Percentiles rank a stretch among this genome's conserved stretches.
Conservation (phyloP, 768 basidiomycete genomes). For the Suillus occidentalis region DNA sequence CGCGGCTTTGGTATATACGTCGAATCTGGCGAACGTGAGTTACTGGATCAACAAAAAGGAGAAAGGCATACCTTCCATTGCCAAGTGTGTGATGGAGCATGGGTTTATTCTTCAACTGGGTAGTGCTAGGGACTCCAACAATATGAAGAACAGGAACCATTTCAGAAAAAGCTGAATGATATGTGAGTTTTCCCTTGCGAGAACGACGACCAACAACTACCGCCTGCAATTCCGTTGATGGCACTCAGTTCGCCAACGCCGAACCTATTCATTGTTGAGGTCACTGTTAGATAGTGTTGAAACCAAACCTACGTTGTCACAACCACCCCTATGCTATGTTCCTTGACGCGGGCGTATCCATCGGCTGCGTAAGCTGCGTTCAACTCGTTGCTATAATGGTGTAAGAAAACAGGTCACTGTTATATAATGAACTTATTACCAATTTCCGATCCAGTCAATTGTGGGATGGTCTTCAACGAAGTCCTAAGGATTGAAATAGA, state of each 20-base stretch:
- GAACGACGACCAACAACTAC: slow-evolving; percentile 28
- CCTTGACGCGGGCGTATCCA: slow-evolving; percentile 89
- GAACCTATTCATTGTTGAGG: slow-evolving; percentile 46
- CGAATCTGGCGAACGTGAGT: slow-evolving; percentile 49
- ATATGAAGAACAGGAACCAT: slow-evolving; percentile 90
- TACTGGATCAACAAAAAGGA: not conserved
- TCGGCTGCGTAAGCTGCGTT: slow-evolving; percentile 92
- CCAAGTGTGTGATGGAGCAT: slow-evolving; percentile 89
- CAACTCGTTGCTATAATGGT: slow-evolving; percentile 63
- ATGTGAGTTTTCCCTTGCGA: slow-evolving; percentile 4
- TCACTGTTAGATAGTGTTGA: slow-evolving; percentile 1
- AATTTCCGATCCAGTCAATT: slow-evolving; percentile 88
- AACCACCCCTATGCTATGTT: slow-evolving; percentile 67
- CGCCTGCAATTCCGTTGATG: slow-evolving; percentile 80
- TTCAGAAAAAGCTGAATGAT: slow-evolving; percentile 67
- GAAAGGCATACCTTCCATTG: slow-evolving; percentile 57
- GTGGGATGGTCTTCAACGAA: slow-evolving; percentile 75
- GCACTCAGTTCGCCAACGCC: slow-evolving; percentile 95
- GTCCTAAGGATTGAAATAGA: slow-evolving; percentile 47
- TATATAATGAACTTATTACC: slow-evolving; percentile 40
- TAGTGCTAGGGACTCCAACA: slow-evolving; percentile 77
- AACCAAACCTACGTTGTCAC: slow-evolving; percentile 65
- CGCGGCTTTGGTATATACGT: slow-evolving; percentile 76
- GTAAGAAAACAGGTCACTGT: slow-evolving; percentile 2
- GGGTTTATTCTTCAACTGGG: slow-evolving; percentile 67